Evolutionary conservation across 2,329 filamentous ascomycete species (phyloP).

Genomic region (Teratosphaeria viscida): DNA sequence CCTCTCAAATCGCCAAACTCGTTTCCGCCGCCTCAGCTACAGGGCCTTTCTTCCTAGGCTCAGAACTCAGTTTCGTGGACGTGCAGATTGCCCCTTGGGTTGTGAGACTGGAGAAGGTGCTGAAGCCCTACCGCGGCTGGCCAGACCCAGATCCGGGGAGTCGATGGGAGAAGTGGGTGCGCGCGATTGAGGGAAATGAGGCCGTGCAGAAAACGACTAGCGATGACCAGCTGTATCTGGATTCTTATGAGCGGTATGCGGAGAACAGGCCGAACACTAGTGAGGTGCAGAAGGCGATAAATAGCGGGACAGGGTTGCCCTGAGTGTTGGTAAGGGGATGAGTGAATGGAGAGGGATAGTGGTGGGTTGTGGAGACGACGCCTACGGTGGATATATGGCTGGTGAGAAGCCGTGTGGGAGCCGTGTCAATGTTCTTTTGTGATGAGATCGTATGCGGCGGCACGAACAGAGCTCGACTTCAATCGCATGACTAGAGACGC

Average conservation of each 20-base stretch:
- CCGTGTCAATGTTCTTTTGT: no score
- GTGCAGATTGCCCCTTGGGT: slow-evolving; percentile 68
- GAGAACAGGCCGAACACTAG: slow-evolving; percentile 52
- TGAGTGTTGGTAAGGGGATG: slow-evolving; percentile 16
- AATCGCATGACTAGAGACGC: no score
- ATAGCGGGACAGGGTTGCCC: slow-evolving; percentile 45
- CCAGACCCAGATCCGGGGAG: slow-evolving; percentile 51
- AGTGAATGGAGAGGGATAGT: no score
- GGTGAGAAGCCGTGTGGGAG: no score
- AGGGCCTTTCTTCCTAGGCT: slow-evolving; percentile 61
- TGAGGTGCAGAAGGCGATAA: slow-evolving; percentile 49
- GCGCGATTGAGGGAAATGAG: slow-evolving; percentile 55
- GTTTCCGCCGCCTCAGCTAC: slow-evolving; percentile 46
- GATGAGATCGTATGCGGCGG: no score
- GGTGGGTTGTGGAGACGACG: no score
- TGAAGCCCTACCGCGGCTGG: slow-evolving; percentile 57
- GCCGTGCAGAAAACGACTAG: slow-evolving; percentile 59
- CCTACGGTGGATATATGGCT: no score
- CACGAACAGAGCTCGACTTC: no score
- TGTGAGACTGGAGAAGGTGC: slow-evolving; percentile 54
- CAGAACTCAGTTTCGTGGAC: slow-evolving; percentile 54
- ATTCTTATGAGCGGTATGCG: slow-evolving; percentile 55
- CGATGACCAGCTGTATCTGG: slow-evolving; percentile 53
- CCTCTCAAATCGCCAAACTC: slow-evolving; percentile 52
- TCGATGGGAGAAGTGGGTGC: slow-evolving; percentile 59